phyloP scores from a whole-genome alignment of 495 filamentous ascomycete genomes.

The Clavariopsis aquatica region DNA sequence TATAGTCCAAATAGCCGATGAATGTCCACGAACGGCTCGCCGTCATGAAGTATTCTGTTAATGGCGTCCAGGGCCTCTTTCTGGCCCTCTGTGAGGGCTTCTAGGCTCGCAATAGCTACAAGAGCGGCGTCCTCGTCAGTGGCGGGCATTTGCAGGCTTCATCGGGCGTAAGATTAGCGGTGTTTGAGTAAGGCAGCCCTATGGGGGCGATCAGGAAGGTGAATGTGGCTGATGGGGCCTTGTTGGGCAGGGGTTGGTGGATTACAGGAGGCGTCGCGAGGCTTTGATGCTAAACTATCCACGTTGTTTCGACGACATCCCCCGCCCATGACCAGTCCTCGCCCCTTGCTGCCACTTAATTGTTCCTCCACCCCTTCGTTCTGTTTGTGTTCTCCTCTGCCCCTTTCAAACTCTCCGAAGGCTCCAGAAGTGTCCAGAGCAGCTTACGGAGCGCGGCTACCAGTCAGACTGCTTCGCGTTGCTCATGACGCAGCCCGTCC shows the following conservation, averaged over 20 bases:
- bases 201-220: neutral
- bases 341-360: conserved; percentile 23
- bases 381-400: conserved; percentile 1
- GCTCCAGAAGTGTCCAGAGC: conserved; percentile 10
- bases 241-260: conserved; percentile 2
- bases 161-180: conserved; percentile 7
- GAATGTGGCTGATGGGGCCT: conserved; percentile 18
- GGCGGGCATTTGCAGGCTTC: conserved; percentile 36
- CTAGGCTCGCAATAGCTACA: conserved; percentile 39
- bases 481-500: conserved; percentile 29
- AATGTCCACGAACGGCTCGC: conserved; percentile 44
- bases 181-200: neutral
- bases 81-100: conserved; percentile 37
- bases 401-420: conserved; percentile 1
- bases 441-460: conserved; percentile 8
- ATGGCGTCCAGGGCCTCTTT: conserved; percentile 31
- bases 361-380: conserved; percentile 7
- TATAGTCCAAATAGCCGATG: conserved; percentile 43
- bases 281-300: neutral
- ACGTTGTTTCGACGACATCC: conserved; percentile 14
- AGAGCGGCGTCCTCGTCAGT: conserved; percentile 46
- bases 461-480: neutral
- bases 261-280: conserved; percentile 18
- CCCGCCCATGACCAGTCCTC: conserved; percentile 2
- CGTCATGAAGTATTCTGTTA: conserved; percentile 31